A percentile compares a stretch with the other conserved stretches of the same genome.
Evolutionary conservation across 768 basidiomycete genomes (phyloP).

Genomic region (Russula emetica): DNA sequence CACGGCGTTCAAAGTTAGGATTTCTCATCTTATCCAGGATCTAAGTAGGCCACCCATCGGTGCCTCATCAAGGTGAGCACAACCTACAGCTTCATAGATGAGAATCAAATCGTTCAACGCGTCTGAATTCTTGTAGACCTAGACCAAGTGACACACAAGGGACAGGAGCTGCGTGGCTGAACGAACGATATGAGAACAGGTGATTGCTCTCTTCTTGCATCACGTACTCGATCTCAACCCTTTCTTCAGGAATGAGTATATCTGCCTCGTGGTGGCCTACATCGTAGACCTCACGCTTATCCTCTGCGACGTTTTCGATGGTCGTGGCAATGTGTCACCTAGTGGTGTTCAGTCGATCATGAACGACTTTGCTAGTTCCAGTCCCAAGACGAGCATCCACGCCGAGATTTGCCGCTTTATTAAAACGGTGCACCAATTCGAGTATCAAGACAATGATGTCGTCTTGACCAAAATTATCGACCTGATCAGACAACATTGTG

Average conservation of each 20-base stretch:
- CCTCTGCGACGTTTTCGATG: neutral
- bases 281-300: slow-evolving; percentile 14
- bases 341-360: neutral
- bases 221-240: neutral
- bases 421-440: neutral
- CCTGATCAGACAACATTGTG: neutral
- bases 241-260: slow-evolving; percentile 4
- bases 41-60: neutral
- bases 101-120: neutral
- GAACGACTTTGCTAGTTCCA: neutral
- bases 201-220: neutral
- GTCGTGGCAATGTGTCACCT: neutral
- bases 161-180: neutral
- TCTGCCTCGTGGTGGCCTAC: slow-evolving; percentile 11
- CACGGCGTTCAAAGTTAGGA: neutral
- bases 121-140: neutral
- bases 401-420: neutral
- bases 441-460: neutral
- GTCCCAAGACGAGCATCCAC: neutral
- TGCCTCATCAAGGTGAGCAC: neutral
- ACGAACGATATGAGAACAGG: neutral
- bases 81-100: neutral
- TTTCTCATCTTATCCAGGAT: slow-evolving; percentile 5
- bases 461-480: slow-evolving; percentile 3
- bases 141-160: neutral